These are phyloP conservation scores for Fusarium duplospermum DNA, from an alignment of 2,329 filamentous ascomycete genomes.

Conservation along the genomic window DNA sequence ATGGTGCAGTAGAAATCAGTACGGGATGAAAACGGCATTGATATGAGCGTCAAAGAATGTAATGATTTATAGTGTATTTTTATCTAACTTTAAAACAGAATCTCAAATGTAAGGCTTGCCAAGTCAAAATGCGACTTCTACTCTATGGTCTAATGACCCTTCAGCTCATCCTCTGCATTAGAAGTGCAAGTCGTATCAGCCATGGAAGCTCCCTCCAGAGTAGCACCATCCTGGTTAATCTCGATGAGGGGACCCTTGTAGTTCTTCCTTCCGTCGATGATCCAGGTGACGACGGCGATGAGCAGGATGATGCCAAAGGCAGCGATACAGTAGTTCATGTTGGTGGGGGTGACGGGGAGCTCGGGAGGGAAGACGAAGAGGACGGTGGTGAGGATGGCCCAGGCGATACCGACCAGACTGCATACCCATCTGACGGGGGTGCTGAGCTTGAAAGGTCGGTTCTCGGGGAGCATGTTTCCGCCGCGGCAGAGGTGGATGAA, in stretches of 20 bases:
- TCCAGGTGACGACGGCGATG: slow-evolving; percentile 58
- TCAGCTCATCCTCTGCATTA: slow-evolving; percentile 27
- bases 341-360: slow-evolving; percentile 70
- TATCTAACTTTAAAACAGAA: neutral
- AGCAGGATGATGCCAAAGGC: slow-evolving; percentile 61
- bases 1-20: no score
- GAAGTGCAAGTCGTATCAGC: slow-evolving; percentile 34
- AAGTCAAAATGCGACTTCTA: neutral
- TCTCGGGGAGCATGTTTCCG: slow-evolving; percentile 71
- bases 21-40: no score
- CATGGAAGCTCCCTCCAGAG: slow-evolving; percentile 32
- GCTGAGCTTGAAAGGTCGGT: slow-evolving; percentile 52
- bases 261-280: slow-evolving; percentile 62
- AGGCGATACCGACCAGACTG: slow-evolving; percentile 66
- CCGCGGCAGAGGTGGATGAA: slow-evolving; percentile 76
- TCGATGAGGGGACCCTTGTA: slow-evolving; percentile 53
- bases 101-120: neutral
- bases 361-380: slow-evolving; percentile 80
- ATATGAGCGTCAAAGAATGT: neutral
- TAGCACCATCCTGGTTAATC: slow-evolving; percentile 26
- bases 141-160: neutral
- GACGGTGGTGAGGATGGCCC: slow-evolving; percentile 77
- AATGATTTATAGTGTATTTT: neutral
- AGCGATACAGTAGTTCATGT: slow-evolving; percentile 72
- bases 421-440: slow-evolving; percentile 51